Conservation (phyloP, 176 grass and related monocot species). For the Zea luxurians region DNA sequence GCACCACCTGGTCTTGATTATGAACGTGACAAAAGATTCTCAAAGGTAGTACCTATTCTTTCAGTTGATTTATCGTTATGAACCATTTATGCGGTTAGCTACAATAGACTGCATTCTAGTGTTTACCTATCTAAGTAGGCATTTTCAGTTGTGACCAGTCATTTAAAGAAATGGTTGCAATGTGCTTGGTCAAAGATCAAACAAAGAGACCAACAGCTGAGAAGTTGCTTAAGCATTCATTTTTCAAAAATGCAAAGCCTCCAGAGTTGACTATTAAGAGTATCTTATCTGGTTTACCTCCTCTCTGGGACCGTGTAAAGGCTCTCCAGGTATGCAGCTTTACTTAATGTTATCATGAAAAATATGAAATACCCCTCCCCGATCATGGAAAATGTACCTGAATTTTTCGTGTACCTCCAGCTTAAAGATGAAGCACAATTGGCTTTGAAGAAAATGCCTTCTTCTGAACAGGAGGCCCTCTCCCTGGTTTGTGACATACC, state of each 20-base stretch:
- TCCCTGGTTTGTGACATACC: conserved; percentile 68
- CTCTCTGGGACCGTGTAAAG: conserved; percentile 94
- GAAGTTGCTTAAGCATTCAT: conserved; percentile 92
- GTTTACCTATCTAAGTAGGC: conserved; percentile 55
- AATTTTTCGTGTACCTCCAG: conserved; percentile 56
- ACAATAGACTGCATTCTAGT: conserved; percentile 26
- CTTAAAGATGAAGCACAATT: conserved; percentile 96
- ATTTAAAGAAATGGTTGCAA: conserved; percentile 99
- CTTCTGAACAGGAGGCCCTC: conserved; percentile 93
- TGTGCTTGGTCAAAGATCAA: conserved; percentile 99
- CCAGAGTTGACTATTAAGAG: conserved; percentile 80
- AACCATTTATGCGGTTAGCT: conserved; percentile 23
- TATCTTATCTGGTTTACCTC: conserved; percentile 82
- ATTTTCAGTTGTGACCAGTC: conserved; percentile 85
- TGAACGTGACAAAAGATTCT: conserved; percentile 95
- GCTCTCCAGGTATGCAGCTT: conserved; percentile 71
- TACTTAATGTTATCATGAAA: conserved; percentile 14
- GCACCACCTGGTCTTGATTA: conserved; percentile 99
- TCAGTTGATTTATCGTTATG: conserved; percentile 40
- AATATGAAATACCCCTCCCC: conserved; percentile 23
- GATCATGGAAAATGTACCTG: conserved; percentile 26
- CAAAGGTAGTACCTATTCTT: conserved; percentile 87
- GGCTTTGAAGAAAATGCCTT: conserved; percentile 98
- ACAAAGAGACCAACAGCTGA: conserved; percentile 96
- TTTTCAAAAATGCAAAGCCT: conserved; percentile 93